Evolutionary conservation across 2,329 filamentous ascomycete genomes (phyloP), one percentile per base, ranked within the genome.

Genomic region (Phaeophleospora eucalypticola): DNA sequence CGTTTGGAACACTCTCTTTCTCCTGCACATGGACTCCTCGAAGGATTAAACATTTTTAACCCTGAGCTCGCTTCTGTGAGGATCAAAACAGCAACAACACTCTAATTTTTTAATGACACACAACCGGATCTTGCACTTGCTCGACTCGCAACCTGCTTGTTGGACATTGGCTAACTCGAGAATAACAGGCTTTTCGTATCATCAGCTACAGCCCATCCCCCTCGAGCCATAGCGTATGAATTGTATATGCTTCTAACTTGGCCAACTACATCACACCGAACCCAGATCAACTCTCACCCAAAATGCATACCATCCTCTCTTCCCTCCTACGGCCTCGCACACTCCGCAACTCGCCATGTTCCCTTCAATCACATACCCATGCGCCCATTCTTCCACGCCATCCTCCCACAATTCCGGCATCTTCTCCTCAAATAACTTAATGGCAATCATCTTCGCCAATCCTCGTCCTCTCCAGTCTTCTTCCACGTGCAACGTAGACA

Each of bases 91-190:
- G 80, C 79, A 80, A 78, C 73, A 78, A 79, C 74, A 83, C 79
- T 83, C 79, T 83, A 83, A 83, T 83, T 83, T 83, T 83, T 83
- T 82, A 68, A 78, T 82, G 80, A 83, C 69, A 64, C 36, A 15
- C 8, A 9, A n/a, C 24, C n/a, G 18, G 32, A n/a, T 19, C 17
- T 16, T 35, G 12, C 19, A 9, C 14, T 20, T 20, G 17, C 12
- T 18, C 17, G 7, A 17, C 24, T 29, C 12, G 6, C 24, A 29
- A 29, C 24, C 6, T 7, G 7, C 6, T 29, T 6, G 7, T 12
- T 29, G 17, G 24, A 39, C 37, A 6, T 9, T 15, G 18, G 24
- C 37, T 39, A 19, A 39, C 37, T 29, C 12, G 12, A 29, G 24
- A n/a, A n/a, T n/a, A n/a, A n/a, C n/a, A n/a, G n/a, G n/a, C n/a